These are phyloP conservation scores for Fraxinus xanthoxyloides DNA, from an alignment of 305 asterid genomes.

Conservation along the genomic window DNA sequence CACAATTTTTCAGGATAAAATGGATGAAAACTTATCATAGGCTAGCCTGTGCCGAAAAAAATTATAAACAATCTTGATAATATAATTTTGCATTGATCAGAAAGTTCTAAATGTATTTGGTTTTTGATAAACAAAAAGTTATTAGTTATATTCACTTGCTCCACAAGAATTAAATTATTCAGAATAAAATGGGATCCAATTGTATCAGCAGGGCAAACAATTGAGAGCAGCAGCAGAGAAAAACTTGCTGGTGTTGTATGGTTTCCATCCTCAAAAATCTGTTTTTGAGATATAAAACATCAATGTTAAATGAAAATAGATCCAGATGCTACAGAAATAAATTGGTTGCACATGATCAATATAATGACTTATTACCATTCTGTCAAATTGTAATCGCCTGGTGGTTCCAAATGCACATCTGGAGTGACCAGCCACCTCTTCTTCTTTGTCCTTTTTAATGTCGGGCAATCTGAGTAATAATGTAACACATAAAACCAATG, in stretches of 20 bases:
- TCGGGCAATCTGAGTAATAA: slow-evolving; percentile 47
- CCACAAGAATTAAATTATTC: not conserved
- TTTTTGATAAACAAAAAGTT: not conserved
- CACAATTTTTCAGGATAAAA: not conserved
- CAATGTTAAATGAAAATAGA: not conserved
- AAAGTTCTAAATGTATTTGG: slow-evolving; percentile 2
- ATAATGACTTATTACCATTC: slow-evolving; percentile 14
- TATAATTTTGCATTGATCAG: not conserved
- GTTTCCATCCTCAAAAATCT: not conserved
- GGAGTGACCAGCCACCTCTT: slow-evolving; percentile 53
- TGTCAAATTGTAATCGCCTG: slow-evolving; percentile 43
- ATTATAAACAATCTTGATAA: not conserved
- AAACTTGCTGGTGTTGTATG: not conserved
- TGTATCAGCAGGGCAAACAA: not conserved
- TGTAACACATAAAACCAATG: not conserved
- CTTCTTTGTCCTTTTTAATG: slow-evolving; percentile 57
- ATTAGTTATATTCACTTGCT: slow-evolving; percentile 1
- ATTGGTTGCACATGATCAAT: not conserved
- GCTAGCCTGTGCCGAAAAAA: not conserved
- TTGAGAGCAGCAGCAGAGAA: slow-evolving; percentile 3
- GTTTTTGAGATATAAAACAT: not conserved
- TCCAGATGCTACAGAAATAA: not conserved
- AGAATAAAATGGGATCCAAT: not conserved
- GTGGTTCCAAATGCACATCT: slow-evolving; percentile 51
- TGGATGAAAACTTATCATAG: not conserved